Conservation (phyloP, 2,329 filamentous ascomycete species). For the Paraphaeosphaeria minitans region DNA sequence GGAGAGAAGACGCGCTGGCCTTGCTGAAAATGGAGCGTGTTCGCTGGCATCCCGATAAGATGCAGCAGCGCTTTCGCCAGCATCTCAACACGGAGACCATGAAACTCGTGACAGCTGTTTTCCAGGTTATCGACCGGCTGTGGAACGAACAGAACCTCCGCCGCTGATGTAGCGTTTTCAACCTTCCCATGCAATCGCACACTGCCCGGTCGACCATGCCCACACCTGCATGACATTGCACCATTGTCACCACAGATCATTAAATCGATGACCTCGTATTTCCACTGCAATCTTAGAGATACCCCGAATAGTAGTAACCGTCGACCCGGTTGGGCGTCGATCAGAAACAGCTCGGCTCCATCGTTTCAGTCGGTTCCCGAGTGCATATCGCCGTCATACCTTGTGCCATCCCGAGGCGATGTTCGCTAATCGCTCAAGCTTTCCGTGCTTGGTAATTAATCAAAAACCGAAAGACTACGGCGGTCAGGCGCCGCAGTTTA, state of each 20-base stretch:
- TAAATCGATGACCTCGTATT: background rate
- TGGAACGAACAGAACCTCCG: conserved; percentile 64
- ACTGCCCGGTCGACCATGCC: background rate
- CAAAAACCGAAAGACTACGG: conserved; percentile 11
- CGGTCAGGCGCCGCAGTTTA: conserved; percentile 18
- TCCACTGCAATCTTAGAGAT: background rate
- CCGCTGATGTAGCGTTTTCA: conserved; percentile 7
- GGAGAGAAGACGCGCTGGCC: conserved; percentile 49
- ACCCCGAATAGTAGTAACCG: conserved; percentile 3
- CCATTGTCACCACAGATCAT: background rate
- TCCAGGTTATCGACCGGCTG: conserved; percentile 84
- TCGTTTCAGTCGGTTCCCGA: background rate
- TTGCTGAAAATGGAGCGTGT: conserved; percentile 83
- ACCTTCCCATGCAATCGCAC: background rate
- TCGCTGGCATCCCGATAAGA: conserved; percentile 97
- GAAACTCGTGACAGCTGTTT: conserved; percentile 83
- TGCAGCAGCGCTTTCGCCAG: conserved; percentile 83
- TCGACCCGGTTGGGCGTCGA: background rate
- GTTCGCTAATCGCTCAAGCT: background rate
- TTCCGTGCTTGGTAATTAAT: conserved; percentile 11
- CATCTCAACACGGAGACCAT: conserved; percentile 73
- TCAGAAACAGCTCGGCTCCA: background rate
- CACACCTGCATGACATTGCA: background rate
- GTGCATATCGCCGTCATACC: background rate
- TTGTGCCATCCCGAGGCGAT: background rate